Percentiles rank a stretch among this genome's conserved stretches.
Conservation (phyloP, 2,329 filamentous ascomycete species). For the Xylariales sp. region DNA sequence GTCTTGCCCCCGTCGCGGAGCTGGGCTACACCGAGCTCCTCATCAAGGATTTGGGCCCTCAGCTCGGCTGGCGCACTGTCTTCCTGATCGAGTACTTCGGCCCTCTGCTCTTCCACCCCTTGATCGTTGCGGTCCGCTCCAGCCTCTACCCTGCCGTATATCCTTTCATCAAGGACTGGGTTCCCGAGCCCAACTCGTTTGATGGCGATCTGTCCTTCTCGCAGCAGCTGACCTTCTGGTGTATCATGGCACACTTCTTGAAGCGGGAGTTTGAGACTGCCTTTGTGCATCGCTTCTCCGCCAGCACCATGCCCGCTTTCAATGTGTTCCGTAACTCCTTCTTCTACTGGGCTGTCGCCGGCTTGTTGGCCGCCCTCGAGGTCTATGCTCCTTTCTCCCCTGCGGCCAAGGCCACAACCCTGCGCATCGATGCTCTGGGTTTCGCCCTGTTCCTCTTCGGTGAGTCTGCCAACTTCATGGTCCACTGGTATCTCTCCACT, state of each 20-base stretch:
- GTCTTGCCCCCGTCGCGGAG: slow-evolving; percentile 47
- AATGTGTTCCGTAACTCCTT: slow-evolving; percentile 95
- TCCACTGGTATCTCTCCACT: slow-evolving; percentile 74
- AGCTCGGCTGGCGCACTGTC: slow-evolving; percentile 89
- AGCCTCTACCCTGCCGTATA: slow-evolving; percentile 58
- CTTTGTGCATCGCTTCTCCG: slow-evolving; percentile 92
- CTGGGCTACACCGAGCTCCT: slow-evolving; percentile 57
- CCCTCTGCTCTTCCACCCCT: slow-evolving; percentile 80
- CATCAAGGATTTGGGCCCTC: slow-evolving; percentile 88
- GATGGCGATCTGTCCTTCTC: slow-evolving; percentile 53
- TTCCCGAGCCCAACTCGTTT: slow-evolving; percentile 31
- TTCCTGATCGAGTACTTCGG: slow-evolving; percentile 95
- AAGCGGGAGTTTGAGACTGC: slow-evolving; percentile 95
- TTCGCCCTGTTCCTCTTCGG: slow-evolving; percentile 70
- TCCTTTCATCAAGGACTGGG: slow-evolving; percentile 37
- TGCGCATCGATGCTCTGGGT: slow-evolving; percentile 59
- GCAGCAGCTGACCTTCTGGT: slow-evolving; percentile 69
- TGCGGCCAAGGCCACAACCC: slow-evolving; percentile 50
- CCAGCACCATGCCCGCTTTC: slow-evolving; percentile 83
- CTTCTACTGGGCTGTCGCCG: slow-evolving; percentile 89
- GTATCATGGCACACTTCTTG: slow-evolving; percentile 79
- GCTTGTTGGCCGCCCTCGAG: slow-evolving; percentile 76
- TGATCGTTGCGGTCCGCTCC: slow-evolving; percentile 67
- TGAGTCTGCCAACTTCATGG: slow-evolving; percentile 74
- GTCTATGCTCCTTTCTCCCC: slow-evolving; percentile 74